Evolutionary conservation across 495 filamentous ascomycete species (phyloP), one percentile per base, ranked within the genome.

Genomic region (Penicillium mononematosum): DNA sequence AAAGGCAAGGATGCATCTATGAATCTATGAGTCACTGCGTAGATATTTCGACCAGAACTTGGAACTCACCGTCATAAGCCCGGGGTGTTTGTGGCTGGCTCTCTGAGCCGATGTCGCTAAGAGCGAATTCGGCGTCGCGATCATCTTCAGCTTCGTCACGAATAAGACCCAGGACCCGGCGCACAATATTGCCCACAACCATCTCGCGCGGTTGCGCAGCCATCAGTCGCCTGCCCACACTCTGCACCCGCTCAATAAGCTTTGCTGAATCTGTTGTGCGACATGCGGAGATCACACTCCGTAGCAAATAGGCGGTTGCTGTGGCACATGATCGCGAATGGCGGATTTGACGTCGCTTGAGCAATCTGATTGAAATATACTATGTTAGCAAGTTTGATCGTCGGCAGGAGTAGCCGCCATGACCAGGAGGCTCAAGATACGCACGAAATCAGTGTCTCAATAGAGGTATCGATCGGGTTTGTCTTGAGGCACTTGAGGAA

Each of bases 101-200:
- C 52, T 78, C 76, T 6, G 74, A 74, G 51, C 72, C 69, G 58
- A 73, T 66, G 60, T 84, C 77, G 61, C 82, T 78, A 41, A 81
- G 79, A n/a, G 69, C 63, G 44, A 78, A 78, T 54, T 88, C 88
- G 39, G 78, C 87, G 45, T 87, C 90, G 44, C 87, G 76, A 51
- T 91, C 88, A 63, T 93, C 91, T 49, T 90, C 84, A 34, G 87
- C 86, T 65, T 97, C 93, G 66, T 97, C 93, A 24, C 94, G 85
- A 60, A 98, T 91, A 48, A 98, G 79, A 38, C 90, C 91, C 20
- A 98, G 75, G 17, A 97, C 88, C 54, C 94, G 87, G 52, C 93
- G 82, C 31, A 96, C 89, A 63, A 98, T 88, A 62, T 98, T 98
- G 45, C 93, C 93, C 24, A 96, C 91, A 4, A 89, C 90, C 64